These are phyloP conservation scores for Fusarium liriodendri DNA, from an alignment of 2,329 filamentous ascomycete species.

Conservation along the genomic window DNA sequence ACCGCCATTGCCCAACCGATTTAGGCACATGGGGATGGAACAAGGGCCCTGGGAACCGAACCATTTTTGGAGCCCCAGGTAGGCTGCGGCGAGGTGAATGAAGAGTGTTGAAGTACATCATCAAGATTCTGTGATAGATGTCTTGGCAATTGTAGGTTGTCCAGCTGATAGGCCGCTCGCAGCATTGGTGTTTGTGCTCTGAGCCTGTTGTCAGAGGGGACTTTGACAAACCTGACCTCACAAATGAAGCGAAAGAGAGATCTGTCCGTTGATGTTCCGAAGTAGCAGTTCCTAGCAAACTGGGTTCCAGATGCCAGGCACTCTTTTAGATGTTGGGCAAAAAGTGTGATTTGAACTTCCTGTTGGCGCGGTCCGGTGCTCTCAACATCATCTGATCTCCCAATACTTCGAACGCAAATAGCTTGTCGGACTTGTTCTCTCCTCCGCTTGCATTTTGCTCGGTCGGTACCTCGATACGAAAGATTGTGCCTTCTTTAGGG, in stretches of 20 bases:
- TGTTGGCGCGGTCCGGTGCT: slow-evolving; percentile 86
- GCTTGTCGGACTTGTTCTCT: slow-evolving; percentile 37
- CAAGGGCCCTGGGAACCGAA: not conserved
- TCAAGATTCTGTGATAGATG: not conserved
- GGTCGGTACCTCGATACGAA: slow-evolving; percentile 76
- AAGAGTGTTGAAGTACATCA: not conserved
- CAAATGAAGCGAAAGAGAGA: not conserved
- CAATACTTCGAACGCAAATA: slow-evolving; percentile 83
- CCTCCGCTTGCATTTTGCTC: slow-evolving; percentile 21
- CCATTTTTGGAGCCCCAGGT: not conserved
- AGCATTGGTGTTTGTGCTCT: not conserved
- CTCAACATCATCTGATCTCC: slow-evolving; percentile 89
- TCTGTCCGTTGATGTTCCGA: not conserved
- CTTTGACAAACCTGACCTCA: not conserved
- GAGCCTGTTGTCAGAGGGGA: not conserved
- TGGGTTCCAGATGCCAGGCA: not conserved
- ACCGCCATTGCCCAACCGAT: slow-evolving; percentile 5
- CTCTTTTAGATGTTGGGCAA: slow-evolving; percentile 74
- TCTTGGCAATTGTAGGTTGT: not conserved
- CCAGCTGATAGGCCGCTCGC: not conserved
- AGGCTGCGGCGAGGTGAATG: not conserved
- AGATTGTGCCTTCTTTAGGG: slow-evolving; percentile 91
- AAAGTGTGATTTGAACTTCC: slow-evolving; percentile 91
- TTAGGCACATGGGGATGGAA: not conserved
- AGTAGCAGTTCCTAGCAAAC: not conserved